Conservation (phyloP, 768 basidiomycete genomes). For the Naematelia encephala region DNA sequence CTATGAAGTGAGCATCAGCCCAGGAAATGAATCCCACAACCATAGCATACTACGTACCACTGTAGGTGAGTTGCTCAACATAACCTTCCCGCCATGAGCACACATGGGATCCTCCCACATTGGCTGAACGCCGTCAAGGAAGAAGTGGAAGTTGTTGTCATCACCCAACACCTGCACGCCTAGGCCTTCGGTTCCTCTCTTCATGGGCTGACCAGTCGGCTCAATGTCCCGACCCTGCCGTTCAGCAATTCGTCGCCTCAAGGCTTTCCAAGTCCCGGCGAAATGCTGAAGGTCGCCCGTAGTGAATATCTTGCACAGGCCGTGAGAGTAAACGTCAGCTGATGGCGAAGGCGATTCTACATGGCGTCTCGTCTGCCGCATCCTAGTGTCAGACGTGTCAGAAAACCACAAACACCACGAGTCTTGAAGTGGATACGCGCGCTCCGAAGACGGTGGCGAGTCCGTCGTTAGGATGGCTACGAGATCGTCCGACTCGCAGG, state of each 20-base stretch:
- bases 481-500: not conserved
- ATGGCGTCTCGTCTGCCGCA: not conserved
- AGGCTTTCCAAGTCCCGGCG: conserved; percentile 34
- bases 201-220: conserved; percentile 7
- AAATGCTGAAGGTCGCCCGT: conserved; percentile 24
- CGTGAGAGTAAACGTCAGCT: conserved; percentile 26
- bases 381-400: not conserved
- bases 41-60: conserved; percentile 9
- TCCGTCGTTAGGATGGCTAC: not conserved
- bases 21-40: conserved; percentile 15
- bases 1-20: conserved; percentile 17
- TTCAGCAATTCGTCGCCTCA: conserved; percentile 27
- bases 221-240: conserved; percentile 22
- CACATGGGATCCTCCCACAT: conserved; percentile 45
- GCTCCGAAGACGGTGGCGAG: not conserved
- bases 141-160: conserved; percentile 40
- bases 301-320: conserved; percentile 27
- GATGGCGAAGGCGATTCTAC: conserved; percentile 1
- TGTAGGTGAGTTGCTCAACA: conserved; percentile 11
- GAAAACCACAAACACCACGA: not conserved
- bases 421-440: not conserved
- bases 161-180: conserved; percentile 22
- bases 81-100: conserved; percentile 36
- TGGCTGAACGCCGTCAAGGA: conserved; percentile 29
- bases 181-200: conserved; percentile 16